phyloP scores from a whole-genome alignment of 2,329 filamentous ascomycete species.

The Pseudocercospora eumusae region DNA sequence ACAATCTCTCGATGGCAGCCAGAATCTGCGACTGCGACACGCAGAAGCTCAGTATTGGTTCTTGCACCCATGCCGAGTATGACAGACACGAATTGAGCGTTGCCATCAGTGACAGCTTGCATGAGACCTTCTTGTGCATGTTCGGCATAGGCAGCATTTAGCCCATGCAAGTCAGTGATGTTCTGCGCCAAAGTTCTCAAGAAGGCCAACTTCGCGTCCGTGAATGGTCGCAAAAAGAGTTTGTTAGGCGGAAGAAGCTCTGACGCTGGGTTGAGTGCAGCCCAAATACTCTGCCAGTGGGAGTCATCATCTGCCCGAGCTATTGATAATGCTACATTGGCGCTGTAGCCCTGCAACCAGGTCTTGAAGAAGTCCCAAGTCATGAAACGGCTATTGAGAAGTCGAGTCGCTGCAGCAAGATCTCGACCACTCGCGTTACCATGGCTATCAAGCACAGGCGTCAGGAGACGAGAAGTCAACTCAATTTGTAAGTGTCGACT shows the following conservation, averaged over 20 bases:
- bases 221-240: constrained; percentile 24
- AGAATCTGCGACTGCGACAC: constrained; percentile 36
- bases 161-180: constrained; percentile 16
- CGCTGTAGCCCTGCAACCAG: constrained; percentile 27
- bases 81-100: constrained; percentile 27
- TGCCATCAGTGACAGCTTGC: constrained; percentile 33
- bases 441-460: constrained; percentile 22
- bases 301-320: background rate
- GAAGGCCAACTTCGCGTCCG: constrained; percentile 18
- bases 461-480: constrained; percentile 32
- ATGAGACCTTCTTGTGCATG: constrained; percentile 34
- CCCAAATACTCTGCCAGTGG: constrained; percentile 24
- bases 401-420: constrained; percentile 29
- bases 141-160: constrained; percentile 32
- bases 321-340: background rate
- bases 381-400: constrained; percentile 40
- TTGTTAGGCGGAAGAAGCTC: constrained; percentile 31
- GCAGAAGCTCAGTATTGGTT: constrained; percentile 34
- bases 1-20: constrained; percentile 37
- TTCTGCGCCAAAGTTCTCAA: constrained; percentile 19
- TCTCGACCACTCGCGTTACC: constrained; percentile 18
- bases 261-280: constrained; percentile 23
- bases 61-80: constrained; percentile 32
- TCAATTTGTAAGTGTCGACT: constrained; percentile 35
- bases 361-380: constrained; percentile 38